Conservation (phyloP, 305 asterid species). For the Plantago rigida region DNA sequence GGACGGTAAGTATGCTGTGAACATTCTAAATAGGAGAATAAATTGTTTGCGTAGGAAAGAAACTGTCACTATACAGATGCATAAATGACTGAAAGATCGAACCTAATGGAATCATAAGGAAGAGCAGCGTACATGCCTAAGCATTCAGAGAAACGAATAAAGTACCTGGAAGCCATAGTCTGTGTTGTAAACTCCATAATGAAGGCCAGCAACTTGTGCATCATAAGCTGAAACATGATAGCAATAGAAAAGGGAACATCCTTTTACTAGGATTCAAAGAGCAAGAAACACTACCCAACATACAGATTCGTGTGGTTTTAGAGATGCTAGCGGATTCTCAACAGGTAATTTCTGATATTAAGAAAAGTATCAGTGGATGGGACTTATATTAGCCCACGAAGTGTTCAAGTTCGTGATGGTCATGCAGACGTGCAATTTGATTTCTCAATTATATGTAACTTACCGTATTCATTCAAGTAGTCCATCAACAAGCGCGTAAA, state of each 20-base stretch:
- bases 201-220: slow-evolving; percentile 95
- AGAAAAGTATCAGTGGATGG: not conserved
- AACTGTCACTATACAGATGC: not conserved
- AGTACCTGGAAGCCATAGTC: slow-evolving; percentile 80
- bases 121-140: not conserved
- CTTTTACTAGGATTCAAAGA: slow-evolving; percentile 10
- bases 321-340: not conserved
- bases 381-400: not conserved
- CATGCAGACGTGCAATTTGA: slow-evolving; percentile 17
- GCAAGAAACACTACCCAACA: not conserved
- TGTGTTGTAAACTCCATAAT: slow-evolving; percentile 55
- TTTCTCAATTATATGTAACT: slow-evolving; percentile 22
- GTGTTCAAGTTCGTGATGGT: slow-evolving; percentile 1
- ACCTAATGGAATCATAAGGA: not conserved
- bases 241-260: slow-evolving; percentile 6
- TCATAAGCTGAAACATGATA: slow-evolving; percentile 64
- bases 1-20: slow-evolving; percentile 8
- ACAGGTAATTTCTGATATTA: not conserved
- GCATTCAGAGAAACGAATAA: slow-evolving; percentile 13
- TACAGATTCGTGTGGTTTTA: not conserved
- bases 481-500: slow-evolving; percentile 88
- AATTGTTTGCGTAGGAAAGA: not conserved
- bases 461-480: slow-evolving; percentile 94
- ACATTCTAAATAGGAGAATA: not conserved
- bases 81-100: too few species aligned